Evolutionary conservation across 345 rosid genomes (phyloP).

Genomic region (Carallia pectinifolia): DNA sequence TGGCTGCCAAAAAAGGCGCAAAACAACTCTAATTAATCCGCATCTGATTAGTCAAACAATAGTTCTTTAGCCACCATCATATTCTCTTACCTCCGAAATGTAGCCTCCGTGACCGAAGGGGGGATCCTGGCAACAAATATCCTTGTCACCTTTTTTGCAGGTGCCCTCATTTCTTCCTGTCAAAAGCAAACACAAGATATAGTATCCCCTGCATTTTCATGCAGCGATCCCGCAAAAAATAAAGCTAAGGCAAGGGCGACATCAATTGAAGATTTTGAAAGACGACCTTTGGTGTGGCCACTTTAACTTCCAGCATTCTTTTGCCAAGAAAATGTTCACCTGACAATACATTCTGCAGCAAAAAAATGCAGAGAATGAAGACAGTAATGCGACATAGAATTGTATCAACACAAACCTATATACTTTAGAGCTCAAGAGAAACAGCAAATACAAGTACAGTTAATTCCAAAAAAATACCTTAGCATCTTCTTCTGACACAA

Average conservation of each 20-base stretch:
- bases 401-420: neutral
- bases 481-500: slow-evolving; percentile 73
- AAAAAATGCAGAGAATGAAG: slow-evolving; percentile 1
- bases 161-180: slow-evolving; percentile 97
- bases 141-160: slow-evolving; percentile 76
- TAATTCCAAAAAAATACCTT: slow-evolving; percentile 39
- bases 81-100: slow-evolving; percentile 72
- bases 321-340: slow-evolving; percentile 82
- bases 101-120: slow-evolving; percentile 73
- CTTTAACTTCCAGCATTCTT: slow-evolving; percentile 87
- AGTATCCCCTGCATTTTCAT: neutral
- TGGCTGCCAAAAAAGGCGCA: slow-evolving; percentile 53
- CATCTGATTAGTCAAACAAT: slow-evolving; percentile 1
- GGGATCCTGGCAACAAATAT: slow-evolving; percentile 95
- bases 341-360: slow-evolving; percentile 62
- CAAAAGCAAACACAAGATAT: slow-evolving; percentile 16
- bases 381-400: too few relatives aligned
- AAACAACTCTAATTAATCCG: slow-evolving; percentile 9
- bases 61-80: neutral
- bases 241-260: neutral
- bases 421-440: neutral
- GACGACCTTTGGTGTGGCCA: slow-evolving; percentile 91
- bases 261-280: slow-evolving; percentile 1
- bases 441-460: neutral
- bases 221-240: neutral